phyloP scores from a whole-genome alignment of 352 stramenopile species.

The Thalassiosira hispida region DNA sequence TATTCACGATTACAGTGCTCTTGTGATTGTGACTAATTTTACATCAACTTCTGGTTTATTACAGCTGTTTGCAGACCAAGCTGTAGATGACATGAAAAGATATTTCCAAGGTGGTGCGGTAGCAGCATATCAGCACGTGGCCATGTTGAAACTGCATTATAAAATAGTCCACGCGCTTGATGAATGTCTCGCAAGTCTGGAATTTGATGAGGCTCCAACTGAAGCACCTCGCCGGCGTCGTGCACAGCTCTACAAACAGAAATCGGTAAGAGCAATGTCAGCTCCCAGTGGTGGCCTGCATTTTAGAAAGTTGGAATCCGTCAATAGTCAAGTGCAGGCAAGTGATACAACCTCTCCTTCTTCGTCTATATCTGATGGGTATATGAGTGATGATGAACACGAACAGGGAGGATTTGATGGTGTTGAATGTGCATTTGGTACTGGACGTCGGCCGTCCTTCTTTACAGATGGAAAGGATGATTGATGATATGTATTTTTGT shows the following conservation, averaged over 20 bases:
- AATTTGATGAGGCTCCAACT: conserved; percentile 53
- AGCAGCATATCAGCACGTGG: conserved; percentile 79
- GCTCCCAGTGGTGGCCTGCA: conserved; percentile 20
- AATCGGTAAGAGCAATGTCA: conserved; percentile 11
- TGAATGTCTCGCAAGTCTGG: conserved; percentile 75
- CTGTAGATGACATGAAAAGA: conserved; percentile 58
- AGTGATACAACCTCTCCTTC: conserved; percentile 21
- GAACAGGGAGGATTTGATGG: conserved; percentile 54
- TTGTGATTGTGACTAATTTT: not conserved
- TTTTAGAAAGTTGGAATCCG: conserved; percentile 43
- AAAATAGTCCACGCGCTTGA: conserved; percentile 77
- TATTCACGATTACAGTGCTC: not conserved
- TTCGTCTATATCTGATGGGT: conserved; percentile 25
- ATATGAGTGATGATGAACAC: conserved; percentile 44
- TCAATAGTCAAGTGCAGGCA: not conserved
- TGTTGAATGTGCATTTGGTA: conserved; percentile 49
- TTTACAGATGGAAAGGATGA: not conserved
- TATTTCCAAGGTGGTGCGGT: conserved; percentile 77
- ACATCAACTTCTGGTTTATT: too few species aligned
- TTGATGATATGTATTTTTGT: not conserved
- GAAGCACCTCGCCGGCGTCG: conserved; percentile 25
- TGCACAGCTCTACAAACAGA: conserved; percentile 47
- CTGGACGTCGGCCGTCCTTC: conserved; percentile 13
- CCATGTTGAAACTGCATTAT: conserved; percentile 83
- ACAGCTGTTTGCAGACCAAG: conserved; percentile 75